Percentiles rank a stretch among this genome's conserved stretches.
Evolutionary conservation across 2,329 filamentous ascomycete species (phyloP).

Genomic region (Dactylellina haptotyla): DNA sequence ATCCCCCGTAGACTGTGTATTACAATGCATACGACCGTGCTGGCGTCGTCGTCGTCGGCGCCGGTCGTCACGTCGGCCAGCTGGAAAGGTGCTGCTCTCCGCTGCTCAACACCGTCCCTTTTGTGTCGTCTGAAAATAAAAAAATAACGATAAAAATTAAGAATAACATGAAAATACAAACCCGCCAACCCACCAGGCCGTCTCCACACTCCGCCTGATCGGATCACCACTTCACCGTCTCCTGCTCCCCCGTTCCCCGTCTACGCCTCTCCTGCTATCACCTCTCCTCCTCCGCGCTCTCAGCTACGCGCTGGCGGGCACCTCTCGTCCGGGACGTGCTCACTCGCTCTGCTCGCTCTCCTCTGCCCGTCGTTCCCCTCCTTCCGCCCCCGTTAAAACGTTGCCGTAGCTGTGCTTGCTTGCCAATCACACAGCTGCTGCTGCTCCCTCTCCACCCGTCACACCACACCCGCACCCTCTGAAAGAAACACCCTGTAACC

Average conservation of each 20-base stretch:
- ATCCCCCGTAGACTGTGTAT: not conserved
- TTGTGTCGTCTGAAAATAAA: too few relatives aligned
- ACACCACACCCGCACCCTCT: too few relatives aligned
- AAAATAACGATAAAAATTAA: too few relatives aligned
- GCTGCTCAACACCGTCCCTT: not conserved
- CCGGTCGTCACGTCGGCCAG: not conserved
- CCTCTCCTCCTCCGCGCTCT: not conserved
- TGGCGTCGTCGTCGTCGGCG: not conserved
- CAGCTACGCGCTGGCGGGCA: not conserved
- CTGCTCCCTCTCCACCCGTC: too few relatives aligned
- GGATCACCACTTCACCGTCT: constrained; percentile 6
- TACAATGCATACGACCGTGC: not conserved
- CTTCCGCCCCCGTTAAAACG: constrained; percentile 14
- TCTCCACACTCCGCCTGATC: not conserved
- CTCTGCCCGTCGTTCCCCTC: constrained; percentile 3
- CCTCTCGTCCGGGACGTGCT: not conserved
- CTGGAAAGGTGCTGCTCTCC: not conserved
- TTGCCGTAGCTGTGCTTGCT: too few relatives aligned
- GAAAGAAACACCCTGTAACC: too few relatives aligned
- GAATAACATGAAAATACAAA: not conserved
- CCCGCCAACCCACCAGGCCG: constrained; percentile 9
- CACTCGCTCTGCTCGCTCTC: not conserved
- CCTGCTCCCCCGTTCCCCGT: constrained; percentile 14
- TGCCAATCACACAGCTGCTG: too few relatives aligned
- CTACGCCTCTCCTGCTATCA: constrained; percentile 3